Base-by-base conservation (phyloP, 1,284 basidiomycete genomes). In the Tilletia walkeri region DNA sequence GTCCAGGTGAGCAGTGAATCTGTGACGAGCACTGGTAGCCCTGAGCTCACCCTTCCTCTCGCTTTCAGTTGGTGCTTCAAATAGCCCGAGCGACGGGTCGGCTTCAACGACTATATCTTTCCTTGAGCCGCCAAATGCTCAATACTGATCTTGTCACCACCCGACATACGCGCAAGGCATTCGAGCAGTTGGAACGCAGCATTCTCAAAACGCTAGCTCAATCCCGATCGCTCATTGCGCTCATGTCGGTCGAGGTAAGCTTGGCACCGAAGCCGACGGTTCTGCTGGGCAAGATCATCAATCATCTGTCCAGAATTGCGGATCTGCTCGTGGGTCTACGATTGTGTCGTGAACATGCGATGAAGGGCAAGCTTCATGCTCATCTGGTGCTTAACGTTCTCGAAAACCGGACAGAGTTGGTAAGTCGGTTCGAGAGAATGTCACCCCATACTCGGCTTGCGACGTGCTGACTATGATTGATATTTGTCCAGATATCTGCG, bases 301-400 rank as follows among this genome's bases (percentile, higher is more conserved):
- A 85, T 48, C 78, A 80, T 4, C 74, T 83, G 6, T 81, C 86
- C 39, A 80, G 77, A 2, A 80, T 86, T 36, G 74, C 84, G 30
- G 85, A 85, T 71, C 78, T 84, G 6, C 73, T 87, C 5, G 67
- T 78, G 5, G 85, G 85, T 36, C 77, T 87, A 49, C 72, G 86
- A 4, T 73, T 82, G 7, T 79, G 85, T 63, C 76, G 86, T 34
- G 85, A 86, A 73, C 74, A 74, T 20, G 75, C 75, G 0, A 41
- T 72, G 54, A 49, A 72, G 76, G 77, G 71, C 73, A 84, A 39
- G 80, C 81, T 54, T 66, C 84, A 47, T 71, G 84, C 73, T 68
- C 84, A 84, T 61, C 85, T 85, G 0, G 85, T 87, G 1, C 76
- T 85, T 39, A 85, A 86, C 61, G 85, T 87, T 24, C 73, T 86